A percentile compares a stretch with the other conserved stretches of the same genome.
phyloP scores from a whole-genome alignment of 495 filamentous ascomycete species.

The Parmelia sp. region DNA sequence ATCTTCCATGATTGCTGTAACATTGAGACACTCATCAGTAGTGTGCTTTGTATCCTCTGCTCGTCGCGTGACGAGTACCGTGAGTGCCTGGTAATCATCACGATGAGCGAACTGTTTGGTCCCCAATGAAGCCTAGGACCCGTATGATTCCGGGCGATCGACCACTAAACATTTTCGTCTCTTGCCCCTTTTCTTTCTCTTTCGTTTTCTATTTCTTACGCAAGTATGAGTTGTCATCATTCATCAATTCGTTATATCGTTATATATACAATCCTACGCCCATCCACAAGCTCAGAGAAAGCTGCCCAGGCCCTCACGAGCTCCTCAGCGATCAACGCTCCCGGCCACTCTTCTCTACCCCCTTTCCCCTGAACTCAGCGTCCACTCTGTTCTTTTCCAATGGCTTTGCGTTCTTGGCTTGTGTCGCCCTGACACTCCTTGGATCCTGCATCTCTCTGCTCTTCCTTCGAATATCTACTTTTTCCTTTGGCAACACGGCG shows the following conservation, averaged over 20 bases:
- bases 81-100: neutral
- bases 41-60: neutral
- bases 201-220: neutral
- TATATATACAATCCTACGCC: neutral
- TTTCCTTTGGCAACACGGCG: neutral
- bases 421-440: neutral
- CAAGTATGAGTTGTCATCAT: neutral
- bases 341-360: neutral
- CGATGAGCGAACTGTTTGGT: neutral
- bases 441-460: neutral
- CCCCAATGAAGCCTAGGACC: neutral
- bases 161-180: neutral
- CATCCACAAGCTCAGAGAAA: neutral
- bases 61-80: neutral
- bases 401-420: neutral
- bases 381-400: neutral
- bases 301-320: neutral
- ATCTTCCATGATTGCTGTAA: neutral
- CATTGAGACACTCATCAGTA: neutral
- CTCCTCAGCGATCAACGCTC: neutral
- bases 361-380: neutral
- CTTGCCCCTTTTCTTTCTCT: neutral
- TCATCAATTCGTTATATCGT: neutral
- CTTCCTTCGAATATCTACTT: neutral
- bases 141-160: neutral